Evolutionary conservation across 768 basidiomycete genomes (phyloP).

Genomic region (Antrodiella citrinella): DNA sequence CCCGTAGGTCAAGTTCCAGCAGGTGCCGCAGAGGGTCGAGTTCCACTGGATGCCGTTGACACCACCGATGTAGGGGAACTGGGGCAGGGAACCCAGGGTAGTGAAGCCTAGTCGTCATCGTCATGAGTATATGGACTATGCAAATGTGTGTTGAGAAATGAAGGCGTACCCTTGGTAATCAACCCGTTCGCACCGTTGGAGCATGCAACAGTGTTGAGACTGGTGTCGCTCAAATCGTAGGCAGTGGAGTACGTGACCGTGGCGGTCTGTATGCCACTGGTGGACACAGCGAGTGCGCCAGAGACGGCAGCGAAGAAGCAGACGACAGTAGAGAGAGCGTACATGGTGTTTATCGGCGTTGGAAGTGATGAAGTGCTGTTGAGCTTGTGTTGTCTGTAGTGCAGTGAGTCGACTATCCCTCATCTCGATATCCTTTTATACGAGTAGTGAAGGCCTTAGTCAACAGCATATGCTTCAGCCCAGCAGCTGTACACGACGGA

Average conservation of each 20-base stretch:
- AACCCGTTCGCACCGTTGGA: conserved; percentile 32
- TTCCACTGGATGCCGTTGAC: conserved; percentile 23
- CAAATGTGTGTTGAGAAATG: not conserved
- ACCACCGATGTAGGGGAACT: conserved; percentile 31
- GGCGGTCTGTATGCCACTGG: not conserved
- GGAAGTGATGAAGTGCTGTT: too few species aligned
- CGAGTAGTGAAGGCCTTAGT: too few species aligned
- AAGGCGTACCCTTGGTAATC: conserved; percentile 13
- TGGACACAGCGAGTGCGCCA: conserved; percentile 6
- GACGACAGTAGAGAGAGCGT: conserved; percentile 6
- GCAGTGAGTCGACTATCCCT: too few species aligned
- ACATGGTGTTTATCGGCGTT: too few species aligned
- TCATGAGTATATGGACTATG: too few species aligned
- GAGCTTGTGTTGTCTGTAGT: too few species aligned
- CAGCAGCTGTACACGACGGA: too few species aligned
- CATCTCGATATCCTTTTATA: too few species aligned
- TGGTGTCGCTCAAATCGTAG: conserved; percentile 24
- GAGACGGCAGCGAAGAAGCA: conserved; percentile 8
- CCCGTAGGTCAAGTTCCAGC: conserved; percentile 24
- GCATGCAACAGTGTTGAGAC: conserved; percentile 27
- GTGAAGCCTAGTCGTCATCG: conserved; percentile 22
- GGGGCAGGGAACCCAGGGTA: conserved; percentile 29
- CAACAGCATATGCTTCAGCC: too few species aligned
- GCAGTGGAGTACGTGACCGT: conserved; percentile 29
- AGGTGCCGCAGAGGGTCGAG: conserved; percentile 26